phyloP scores from a whole-genome alignment of 192 early-diverging fungal genomes.

The Chytriomyces sp. region DNA sequence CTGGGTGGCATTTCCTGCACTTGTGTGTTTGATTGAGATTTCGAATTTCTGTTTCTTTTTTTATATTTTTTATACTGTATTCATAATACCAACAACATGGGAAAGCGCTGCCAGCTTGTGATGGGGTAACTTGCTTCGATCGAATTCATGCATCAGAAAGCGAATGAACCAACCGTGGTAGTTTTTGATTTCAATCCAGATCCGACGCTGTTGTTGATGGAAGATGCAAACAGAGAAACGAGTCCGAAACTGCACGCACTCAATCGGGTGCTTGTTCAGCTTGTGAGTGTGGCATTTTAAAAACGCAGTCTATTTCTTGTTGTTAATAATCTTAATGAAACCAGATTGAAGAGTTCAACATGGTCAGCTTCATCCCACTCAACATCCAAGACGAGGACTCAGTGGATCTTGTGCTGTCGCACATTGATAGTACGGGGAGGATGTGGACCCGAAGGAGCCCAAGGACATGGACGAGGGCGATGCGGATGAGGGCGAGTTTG shows the following conservation, averaged over 20 bases:
- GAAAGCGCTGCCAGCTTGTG: no score
- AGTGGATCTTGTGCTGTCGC: slow-evolving; percentile 82
- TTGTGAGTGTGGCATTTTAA: slow-evolving; percentile 32
- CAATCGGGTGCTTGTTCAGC: slow-evolving; percentile 85
- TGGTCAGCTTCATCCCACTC: slow-evolving; percentile 94
- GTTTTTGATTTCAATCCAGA: slow-evolving; percentile 77
- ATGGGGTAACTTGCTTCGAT: no score
- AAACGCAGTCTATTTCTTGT: no score
- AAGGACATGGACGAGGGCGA: slow-evolving; percentile 13
- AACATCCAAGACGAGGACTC: slow-evolving; percentile 96
- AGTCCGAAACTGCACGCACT: slow-evolving; percentile 80
- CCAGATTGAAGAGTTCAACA: slow-evolving; percentile 91
- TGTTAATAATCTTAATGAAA: no score
- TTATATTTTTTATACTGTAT: no score
- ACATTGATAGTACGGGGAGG: slow-evolving; percentile 97
- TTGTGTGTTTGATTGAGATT: no score
- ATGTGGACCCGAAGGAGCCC: slow-evolving; percentile 92
- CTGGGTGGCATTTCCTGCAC: no score
- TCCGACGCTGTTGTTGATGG: slow-evolving; percentile 79
- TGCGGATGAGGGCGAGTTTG: no score
- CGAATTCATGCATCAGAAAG: no score
- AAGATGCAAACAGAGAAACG: slow-evolving; percentile 78
- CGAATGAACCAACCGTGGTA: no score
- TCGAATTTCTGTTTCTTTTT: no score
- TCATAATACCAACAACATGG: no score